A percentile compares a stretch with the other conserved stretches of the same genome.
These are phyloP conservation scores for Bombardia bombarda DNA, from an alignment of 495 filamentous ascomycete species.

Conservation along the genomic window DNA sequence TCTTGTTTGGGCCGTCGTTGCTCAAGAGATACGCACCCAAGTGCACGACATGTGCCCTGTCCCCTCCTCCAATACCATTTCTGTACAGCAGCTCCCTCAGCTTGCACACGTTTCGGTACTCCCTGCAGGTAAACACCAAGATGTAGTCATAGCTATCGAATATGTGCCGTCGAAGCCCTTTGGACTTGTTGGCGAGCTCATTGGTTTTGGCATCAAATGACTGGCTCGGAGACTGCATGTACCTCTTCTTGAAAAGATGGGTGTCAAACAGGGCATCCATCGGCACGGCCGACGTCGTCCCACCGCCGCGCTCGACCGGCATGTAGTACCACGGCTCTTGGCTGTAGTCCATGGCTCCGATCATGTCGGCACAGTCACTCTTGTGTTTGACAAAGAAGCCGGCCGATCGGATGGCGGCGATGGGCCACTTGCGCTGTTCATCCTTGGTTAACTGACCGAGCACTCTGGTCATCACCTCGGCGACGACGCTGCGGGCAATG, in stretches of 20 bases:
- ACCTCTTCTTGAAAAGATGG: conserved; percentile 13
- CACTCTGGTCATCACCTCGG: conserved; percentile 14
- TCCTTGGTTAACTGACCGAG: conserved; percentile 6
- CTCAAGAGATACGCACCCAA: conserved; percentile 10
- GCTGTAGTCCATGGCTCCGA: conserved; percentile 15
- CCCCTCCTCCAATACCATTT: conserved; percentile 5
- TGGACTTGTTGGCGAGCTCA: background rate
- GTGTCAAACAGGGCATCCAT: conserved; percentile 18
- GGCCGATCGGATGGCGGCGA: conserved; percentile 10
- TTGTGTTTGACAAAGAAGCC: conserved; percentile 17
- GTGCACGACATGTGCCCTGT: conserved; percentile 17
- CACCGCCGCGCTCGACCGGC: conserved; percentile 6
- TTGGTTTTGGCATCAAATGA: too few relatives aligned
- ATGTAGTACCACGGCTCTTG: conserved; percentile 2
- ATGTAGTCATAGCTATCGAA: conserved; percentile 16
- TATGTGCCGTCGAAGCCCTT: conserved; percentile 9
- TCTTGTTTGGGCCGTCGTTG: too few relatives aligned
- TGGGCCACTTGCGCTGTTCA: conserved; percentile 8
- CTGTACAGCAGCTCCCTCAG: conserved; percentile 6
- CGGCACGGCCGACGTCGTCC: background rate
- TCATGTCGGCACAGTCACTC: conserved; percentile 6
- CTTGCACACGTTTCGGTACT: conserved; percentile 18
- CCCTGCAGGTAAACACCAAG: conserved; percentile 16
- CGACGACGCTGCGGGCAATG: conserved; percentile 11
- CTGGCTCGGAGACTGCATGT: too few relatives aligned